Conservation (phyloP, 2,329 filamentous ascomycete species). For the Sporothrix humicola region DNA sequence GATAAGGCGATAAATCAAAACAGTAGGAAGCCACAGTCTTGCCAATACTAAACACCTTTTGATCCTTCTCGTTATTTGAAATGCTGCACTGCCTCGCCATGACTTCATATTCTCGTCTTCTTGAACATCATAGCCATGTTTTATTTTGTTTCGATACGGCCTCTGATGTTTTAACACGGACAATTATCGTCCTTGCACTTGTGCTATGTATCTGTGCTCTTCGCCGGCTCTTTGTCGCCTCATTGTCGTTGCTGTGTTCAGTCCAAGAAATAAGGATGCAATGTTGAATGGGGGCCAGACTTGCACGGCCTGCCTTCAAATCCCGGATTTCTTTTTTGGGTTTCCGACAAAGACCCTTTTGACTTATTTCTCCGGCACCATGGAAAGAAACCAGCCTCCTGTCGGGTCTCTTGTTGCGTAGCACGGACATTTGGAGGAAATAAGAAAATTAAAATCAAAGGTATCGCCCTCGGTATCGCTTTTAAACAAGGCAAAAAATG, state of each 20-base stretch:
- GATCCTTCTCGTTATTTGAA: neutral
- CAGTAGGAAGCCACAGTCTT: neutral
- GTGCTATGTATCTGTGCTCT: neutral
- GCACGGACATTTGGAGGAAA: no score
- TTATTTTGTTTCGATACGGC: slow-evolving; percentile 9
- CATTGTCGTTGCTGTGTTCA: no score
- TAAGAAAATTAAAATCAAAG: neutral
- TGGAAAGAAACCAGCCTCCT: neutral
- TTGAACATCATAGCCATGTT: neutral
- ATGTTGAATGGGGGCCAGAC: neutral
- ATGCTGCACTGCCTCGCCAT: neutral
- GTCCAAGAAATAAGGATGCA: no score
- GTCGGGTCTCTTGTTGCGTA: no score
- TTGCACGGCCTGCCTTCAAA: neutral
- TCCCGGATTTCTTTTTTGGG: neutral
- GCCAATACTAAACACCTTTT: neutral
- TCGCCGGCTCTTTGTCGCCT: neutral
- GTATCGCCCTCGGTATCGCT: neutral
- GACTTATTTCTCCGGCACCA: neutral
- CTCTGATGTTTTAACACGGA: slow-evolving; percentile 5
- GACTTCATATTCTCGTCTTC: neutral
- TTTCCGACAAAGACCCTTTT: neutral
- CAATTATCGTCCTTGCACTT: neutral
- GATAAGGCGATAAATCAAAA: neutral
- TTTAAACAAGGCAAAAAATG: neutral